phyloP scores from a whole-genome alignment of 495 filamentous ascomycete genomes.

The Poronia punctata region DNA sequence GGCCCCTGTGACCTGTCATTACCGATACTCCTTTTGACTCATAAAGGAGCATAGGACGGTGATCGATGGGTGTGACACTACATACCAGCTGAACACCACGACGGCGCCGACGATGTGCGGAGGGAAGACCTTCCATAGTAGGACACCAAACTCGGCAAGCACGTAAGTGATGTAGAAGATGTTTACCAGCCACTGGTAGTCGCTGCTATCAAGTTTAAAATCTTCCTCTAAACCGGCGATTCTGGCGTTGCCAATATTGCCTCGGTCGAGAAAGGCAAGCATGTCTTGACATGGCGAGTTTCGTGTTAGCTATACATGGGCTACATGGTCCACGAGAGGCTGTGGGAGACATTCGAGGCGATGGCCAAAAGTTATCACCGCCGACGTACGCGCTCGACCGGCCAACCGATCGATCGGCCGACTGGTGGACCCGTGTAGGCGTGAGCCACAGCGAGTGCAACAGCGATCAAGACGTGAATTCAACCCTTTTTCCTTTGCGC shows the following conservation, averaged over 20 bases:
- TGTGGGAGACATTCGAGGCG: background rate
- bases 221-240: constrained; percentile 31
- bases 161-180: constrained; percentile 62
- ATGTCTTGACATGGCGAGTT: constrained; percentile 17
- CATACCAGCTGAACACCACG: constrained; percentile 24
- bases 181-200: constrained; percentile 57
- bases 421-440: no score
- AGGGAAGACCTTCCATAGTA: constrained; percentile 61
- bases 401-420: no score
- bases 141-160: constrained; percentile 53
- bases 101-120: constrained; percentile 34
- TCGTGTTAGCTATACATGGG: constrained; percentile 6
- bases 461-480: no score
- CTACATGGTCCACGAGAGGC: background rate
- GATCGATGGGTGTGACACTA: background rate
- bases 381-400: no score
- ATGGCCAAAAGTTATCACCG: background rate
- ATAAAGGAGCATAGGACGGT: background rate
- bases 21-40: no score
- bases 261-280: constrained; percentile 29
- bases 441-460: no score
- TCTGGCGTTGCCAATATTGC: constrained; percentile 40
- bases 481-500: no score
- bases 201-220: constrained; percentile 18
- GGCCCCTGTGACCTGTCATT: constrained; percentile 32